Evolutionary conservation across 805 yeast genomes (phyloP).

Genomic region (Pichia deserticola): DNA sequence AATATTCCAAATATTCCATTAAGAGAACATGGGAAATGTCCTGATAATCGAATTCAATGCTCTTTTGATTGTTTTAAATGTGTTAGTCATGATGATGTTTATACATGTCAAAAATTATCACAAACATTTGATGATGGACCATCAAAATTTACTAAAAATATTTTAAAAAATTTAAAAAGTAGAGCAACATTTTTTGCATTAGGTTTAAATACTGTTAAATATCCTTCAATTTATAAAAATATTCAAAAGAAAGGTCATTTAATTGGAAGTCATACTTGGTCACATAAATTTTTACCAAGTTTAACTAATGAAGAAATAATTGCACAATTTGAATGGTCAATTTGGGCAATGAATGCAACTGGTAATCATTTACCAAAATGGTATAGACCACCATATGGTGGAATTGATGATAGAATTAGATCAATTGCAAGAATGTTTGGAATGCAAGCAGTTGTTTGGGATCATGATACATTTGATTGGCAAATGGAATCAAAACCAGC

Average conservation of each 20-base stretch:
- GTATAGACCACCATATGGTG: conserved; percentile 97
- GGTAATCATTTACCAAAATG: conserved; percentile 80
- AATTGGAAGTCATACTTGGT: conserved; percentile 88
- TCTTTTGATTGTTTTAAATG: conserved; percentile 85
- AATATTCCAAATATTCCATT: conserved; percentile 41
- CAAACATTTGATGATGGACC: conserved; percentile 98
- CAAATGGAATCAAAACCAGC: conserved; percentile 45
- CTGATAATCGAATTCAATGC: conserved; percentile 46
- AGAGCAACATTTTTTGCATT: conserved; percentile 78
- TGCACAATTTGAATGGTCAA: conserved; percentile 90
- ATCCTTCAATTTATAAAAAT: conserved; percentile 62
- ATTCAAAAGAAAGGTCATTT: conserved; percentile 62
- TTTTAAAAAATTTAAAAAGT: conserved; percentile 44
- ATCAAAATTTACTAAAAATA: conserved; percentile 54
- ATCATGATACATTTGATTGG: conserved; percentile 90
- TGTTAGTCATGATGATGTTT: conserved; percentile 66
- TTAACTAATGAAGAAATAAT: conserved; percentile 72
- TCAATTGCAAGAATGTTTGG: conserved; percentile 77
- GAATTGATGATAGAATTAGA: conserved; percentile 80
- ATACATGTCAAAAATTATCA: conserved; percentile 63
- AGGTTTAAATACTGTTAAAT: conserved; percentile 71
- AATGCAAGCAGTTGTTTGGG: conserved; percentile 85
- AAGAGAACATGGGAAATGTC: conserved; percentile 56
- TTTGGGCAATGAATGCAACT: conserved; percentile 98
- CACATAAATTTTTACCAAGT: conserved; percentile 76